phyloP scores from a whole-genome alignment of 2,329 filamentous ascomycete genomes.

The Verticillium nonalfalfae region DNA sequence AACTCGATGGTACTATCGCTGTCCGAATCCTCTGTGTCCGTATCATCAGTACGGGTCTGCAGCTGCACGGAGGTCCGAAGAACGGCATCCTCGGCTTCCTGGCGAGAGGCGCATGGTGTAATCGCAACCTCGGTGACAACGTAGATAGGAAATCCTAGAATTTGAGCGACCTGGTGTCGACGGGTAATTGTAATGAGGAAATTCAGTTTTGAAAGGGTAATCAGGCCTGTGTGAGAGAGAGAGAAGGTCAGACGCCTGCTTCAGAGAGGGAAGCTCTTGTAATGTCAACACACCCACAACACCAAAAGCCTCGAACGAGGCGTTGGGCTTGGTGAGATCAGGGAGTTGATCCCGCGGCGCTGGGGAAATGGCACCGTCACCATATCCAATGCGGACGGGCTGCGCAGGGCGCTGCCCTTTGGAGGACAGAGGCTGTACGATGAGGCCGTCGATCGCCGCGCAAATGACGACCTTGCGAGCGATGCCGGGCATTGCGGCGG shows the following conservation, averaged over 20 bases:
- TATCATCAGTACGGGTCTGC: slow-evolving; percentile 28
- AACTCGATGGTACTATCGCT: slow-evolving; percentile 39
- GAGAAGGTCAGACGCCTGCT: not conserved
- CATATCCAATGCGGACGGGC: slow-evolving; percentile 66
- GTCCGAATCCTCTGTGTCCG: slow-evolving; percentile 34
- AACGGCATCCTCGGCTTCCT: slow-evolving; percentile 69
- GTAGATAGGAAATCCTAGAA: slow-evolving; percentile 77
- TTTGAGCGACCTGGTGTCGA: slow-evolving; percentile 81
- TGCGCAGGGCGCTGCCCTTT: slow-evolving; percentile 50
- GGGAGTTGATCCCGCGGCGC: slow-evolving; percentile 37
- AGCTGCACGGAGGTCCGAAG: slow-evolving; percentile 46
- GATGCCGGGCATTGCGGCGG: slow-evolving; percentile 60
- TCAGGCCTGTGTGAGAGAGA: slow-evolving; percentile 54
- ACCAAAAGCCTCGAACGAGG: slow-evolving; percentile 54
- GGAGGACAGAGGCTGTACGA: slow-evolving; percentile 65
- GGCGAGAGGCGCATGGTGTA: slow-evolving; percentile 76
- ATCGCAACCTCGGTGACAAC: slow-evolving; percentile 82
- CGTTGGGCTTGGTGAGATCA: slow-evolving; percentile 35
- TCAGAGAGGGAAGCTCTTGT: not conserved
- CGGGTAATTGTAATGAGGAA: slow-evolving; percentile 85
- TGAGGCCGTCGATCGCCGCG: slow-evolving; percentile 74
- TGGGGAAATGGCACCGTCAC: slow-evolving; percentile 41
- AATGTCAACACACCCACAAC: slow-evolving; percentile 42
- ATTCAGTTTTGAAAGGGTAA: slow-evolving; percentile 73
- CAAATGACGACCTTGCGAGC: slow-evolving; percentile 75